Evolutionary conservation across 2,329 filamentous ascomycete species (phyloP).

Genomic region (Malbranchea zuffiana): DNA sequence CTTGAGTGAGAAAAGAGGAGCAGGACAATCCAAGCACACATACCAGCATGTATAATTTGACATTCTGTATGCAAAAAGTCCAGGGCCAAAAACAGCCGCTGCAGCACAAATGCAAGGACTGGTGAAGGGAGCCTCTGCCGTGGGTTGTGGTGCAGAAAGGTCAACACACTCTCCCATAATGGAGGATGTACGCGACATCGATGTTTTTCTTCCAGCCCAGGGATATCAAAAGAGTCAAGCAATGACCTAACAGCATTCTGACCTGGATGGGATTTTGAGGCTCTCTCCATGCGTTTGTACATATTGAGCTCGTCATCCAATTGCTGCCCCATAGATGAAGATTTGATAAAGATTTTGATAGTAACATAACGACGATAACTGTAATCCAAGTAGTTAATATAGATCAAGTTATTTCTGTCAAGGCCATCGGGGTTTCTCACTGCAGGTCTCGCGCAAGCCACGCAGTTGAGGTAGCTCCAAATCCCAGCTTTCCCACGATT

Average conservation of each 20-base stretch:
- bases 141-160: conserved; percentile 34
- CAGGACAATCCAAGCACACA: not conserved
- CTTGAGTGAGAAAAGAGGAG: not conserved
- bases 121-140: conserved; percentile 26
- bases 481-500: conserved; percentile 29
- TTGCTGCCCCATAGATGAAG: conserved; percentile 20
- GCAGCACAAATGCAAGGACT: conserved; percentile 29
- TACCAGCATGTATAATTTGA: conserved; percentile 21
- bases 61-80: conserved; percentile 23
- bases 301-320: conserved; percentile 32
- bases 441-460: conserved; percentile 24
- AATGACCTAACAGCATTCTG: conserved; percentile 21
- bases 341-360: conserved; percentile 23
- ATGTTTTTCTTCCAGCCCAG: conserved; percentile 20
- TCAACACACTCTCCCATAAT: conserved; percentile 34
- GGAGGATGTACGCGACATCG: conserved; percentile 32
- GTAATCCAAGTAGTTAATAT: conserved; percentile 1
- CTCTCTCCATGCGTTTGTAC: conserved; percentile 30
- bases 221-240: conserved; percentile 27
- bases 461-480: conserved; percentile 25
- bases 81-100: conserved; percentile 18
- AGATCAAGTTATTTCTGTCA: not conserved
- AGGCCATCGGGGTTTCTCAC: conserved; percentile 13
- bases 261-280: conserved; percentile 21
- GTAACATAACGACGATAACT: conserved; percentile 22